Evolutionary conservation across 352 stramenopile genomes (phyloP).

Genomic region (Hyaloperonospora brassicae): DNA sequence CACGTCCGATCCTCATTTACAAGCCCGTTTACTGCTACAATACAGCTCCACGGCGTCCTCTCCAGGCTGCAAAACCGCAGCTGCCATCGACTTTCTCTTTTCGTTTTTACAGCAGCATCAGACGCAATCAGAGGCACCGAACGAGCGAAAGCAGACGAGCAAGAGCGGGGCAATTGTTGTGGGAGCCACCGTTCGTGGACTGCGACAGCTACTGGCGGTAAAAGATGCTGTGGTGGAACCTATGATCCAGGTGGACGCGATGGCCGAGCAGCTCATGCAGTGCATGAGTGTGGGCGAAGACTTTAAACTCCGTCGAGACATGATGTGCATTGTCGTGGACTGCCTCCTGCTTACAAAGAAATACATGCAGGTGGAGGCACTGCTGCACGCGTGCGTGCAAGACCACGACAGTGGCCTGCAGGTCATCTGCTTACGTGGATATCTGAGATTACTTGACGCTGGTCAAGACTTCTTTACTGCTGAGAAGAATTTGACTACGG

Average conservation of each 20-base stretch:
- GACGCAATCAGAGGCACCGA: slow-evolving; percentile 13
- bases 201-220: slow-evolving; percentile 45
- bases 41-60: slow-evolving; percentile 43
- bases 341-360: slow-evolving; percentile 42
- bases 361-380: slow-evolving; percentile 30
- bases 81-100: slow-evolving; percentile 75
- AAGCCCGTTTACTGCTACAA: slow-evolving; percentile 51
- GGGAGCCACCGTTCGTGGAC: slow-evolving; percentile 51
- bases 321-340: slow-evolving; percentile 66
- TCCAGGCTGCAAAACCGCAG: slow-evolving; percentile 37
- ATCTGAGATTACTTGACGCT: slow-evolving; percentile 41
- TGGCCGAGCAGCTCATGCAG: slow-evolving; percentile 71
- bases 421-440: slow-evolving; percentile 43
- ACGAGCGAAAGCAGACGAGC: slow-evolving; percentile 10
- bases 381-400: slow-evolving; percentile 41
- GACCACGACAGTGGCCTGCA: slow-evolving; percentile 58
- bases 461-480: slow-evolving; percentile 18
- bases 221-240: slow-evolving; percentile 61
- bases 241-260: slow-evolving; percentile 76
- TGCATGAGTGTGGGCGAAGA: slow-evolving; percentile 67
- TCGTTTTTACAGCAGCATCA: slow-evolving; percentile 68
- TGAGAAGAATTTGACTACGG: background rate
- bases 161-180: slow-evolving; percentile 47
- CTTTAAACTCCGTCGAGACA: slow-evolving; percentile 67
- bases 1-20: slow-evolving; percentile 48